Conservation (phyloP, 371 early-diverging fungal genomes). For the Actinomortierella wolfii region DNA sequence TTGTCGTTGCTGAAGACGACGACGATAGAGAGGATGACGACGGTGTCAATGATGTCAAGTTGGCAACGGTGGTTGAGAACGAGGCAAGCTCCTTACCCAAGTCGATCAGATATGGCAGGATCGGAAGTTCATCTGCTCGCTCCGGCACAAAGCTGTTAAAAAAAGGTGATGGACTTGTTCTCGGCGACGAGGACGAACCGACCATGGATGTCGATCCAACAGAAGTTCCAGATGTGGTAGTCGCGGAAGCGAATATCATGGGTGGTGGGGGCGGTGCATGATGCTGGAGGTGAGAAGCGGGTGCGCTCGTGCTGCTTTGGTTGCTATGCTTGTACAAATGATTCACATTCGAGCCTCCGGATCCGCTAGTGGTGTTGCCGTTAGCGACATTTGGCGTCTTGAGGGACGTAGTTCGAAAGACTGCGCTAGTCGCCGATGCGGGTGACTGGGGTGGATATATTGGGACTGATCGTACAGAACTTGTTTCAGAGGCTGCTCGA, state of each 20-base stretch:
- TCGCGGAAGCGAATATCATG: neutral
- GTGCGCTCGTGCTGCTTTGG: neutral
- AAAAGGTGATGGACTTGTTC: no score
- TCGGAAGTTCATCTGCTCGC: constrained; percentile 18
- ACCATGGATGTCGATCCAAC: no score
- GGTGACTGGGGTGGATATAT: constrained; percentile 31
- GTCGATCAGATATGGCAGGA: constrained; percentile 39
- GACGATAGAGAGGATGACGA: no score
- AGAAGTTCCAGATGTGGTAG: neutral
- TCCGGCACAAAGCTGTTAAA: no score
- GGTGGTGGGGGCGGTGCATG: neutral
- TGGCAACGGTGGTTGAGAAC: constrained; percentile 29
- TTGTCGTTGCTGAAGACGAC: no score
- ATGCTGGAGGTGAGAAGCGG: neutral
- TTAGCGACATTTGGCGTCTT: constrained; percentile 1
- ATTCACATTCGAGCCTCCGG: no score
- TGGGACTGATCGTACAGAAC: constrained; percentile 22
- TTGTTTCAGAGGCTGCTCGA: constrained; percentile 17
- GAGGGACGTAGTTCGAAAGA: constrained; percentile 12
- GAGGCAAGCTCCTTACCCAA: constrained; percentile 38
- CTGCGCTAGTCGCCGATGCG: constrained; percentile 15
- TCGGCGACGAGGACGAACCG: no score
- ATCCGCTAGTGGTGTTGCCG: neutral
- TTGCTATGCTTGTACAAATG: neutral
- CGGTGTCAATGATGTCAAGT: constrained; percentile 2